A percentile compares a stretch with the other conserved stretches of the same genome.
Evolutionary conservation across 1,139 yeast species (phyloP).

Genomic region (Eremothecium sinecaudum): DNA sequence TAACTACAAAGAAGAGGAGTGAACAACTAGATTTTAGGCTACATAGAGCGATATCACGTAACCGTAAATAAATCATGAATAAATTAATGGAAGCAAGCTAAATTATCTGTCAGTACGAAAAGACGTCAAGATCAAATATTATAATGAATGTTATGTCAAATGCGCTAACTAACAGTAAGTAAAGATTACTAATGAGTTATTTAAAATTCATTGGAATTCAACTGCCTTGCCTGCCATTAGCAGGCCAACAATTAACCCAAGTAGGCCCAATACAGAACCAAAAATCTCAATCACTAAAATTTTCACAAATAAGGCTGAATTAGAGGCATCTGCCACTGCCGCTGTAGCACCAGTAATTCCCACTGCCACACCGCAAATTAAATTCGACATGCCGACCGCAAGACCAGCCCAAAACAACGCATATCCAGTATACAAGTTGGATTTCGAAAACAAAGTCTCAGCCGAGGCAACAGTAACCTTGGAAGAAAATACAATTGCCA

Average conservation of each 20-base stretch:
- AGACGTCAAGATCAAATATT: background rate
- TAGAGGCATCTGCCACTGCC: constrained; percentile 97
- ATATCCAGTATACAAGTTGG: constrained; percentile 86
- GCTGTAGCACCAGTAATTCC: constrained; percentile 98
- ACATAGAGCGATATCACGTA: too few relatives aligned
- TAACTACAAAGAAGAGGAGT: constrained; percentile 59
- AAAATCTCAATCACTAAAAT: constrained; percentile 94
- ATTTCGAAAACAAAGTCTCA: constrained; percentile 56
- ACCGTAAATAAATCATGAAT: constrained; percentile 1
- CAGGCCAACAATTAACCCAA: constrained; percentile 90
- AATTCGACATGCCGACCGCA: constrained; percentile 87
- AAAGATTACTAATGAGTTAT: too few relatives aligned
- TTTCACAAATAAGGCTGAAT: constrained; percentile 87
- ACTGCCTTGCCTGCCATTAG: constrained; percentile 94
- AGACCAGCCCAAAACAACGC: constrained; percentile 97
- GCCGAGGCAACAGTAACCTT: constrained; percentile 70
- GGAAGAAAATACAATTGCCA: constrained; percentile 94
- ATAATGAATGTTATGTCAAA: too few relatives aligned
- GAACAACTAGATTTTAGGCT: too few relatives aligned
- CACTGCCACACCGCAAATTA: constrained; percentile 95
- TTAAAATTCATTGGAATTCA: constrained; percentile 46
- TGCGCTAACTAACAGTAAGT: too few relatives aligned
- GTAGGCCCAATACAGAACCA: constrained; percentile 90
- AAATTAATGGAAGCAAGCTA: constrained; percentile 1
- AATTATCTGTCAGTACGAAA: background rate